A percentile compares a stretch with the other conserved stretches of the same genome.
phyloP scores from a whole-genome alignment of 2,329 filamentous ascomycete genomes.

The Lithohypha guttulata region DNA sequence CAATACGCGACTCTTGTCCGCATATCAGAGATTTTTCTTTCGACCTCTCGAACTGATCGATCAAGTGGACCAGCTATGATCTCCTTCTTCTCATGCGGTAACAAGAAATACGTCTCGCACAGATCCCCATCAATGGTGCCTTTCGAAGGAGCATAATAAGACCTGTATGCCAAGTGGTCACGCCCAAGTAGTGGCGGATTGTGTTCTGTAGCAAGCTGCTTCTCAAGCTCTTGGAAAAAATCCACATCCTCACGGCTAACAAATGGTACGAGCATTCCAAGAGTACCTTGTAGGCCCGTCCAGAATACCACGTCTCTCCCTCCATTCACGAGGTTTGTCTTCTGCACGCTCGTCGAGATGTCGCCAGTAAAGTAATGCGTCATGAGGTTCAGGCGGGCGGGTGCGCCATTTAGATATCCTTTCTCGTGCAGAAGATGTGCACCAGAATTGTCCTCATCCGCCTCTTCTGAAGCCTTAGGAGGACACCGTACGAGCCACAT shows the following conservation, averaged over 20 bases:
- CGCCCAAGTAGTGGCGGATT: constrained; percentile 81
- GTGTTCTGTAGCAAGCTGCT: constrained; percentile 62
- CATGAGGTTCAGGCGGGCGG: constrained; percentile 74
- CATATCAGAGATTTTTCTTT: constrained; percentile 79
- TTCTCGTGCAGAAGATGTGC: constrained; percentile 85
- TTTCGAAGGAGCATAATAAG: constrained; percentile 94
- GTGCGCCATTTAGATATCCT: constrained; percentile 78
- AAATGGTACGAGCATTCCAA: constrained; percentile 89
- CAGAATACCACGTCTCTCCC: constrained; percentile 86
- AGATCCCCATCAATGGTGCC: constrained; percentile 94
- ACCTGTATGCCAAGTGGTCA: constrained; percentile 89
- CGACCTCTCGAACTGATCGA: constrained; percentile 81
- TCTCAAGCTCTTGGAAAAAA: constrained; percentile 92
- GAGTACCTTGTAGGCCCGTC: constrained; percentile 87
- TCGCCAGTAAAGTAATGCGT: constrained; percentile 86
- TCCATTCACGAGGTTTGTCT: constrained; percentile 79
- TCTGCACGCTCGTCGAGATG: constrained; percentile 80
- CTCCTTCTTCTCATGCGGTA: constrained; percentile 81
- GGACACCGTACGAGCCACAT: constrained; percentile 86
- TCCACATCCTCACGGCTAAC: constrained; percentile 85
- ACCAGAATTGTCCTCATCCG: constrained; percentile 83
- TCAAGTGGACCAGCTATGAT: constrained; percentile 92
- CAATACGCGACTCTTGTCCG: constrained; percentile 47
- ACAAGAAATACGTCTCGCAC: constrained; percentile 77
- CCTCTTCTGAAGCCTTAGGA: constrained; percentile 72